phyloP scores from a whole-genome alignment of 2,329 filamentous ascomycete species.

The Teratosphaeria viscida region DNA sequence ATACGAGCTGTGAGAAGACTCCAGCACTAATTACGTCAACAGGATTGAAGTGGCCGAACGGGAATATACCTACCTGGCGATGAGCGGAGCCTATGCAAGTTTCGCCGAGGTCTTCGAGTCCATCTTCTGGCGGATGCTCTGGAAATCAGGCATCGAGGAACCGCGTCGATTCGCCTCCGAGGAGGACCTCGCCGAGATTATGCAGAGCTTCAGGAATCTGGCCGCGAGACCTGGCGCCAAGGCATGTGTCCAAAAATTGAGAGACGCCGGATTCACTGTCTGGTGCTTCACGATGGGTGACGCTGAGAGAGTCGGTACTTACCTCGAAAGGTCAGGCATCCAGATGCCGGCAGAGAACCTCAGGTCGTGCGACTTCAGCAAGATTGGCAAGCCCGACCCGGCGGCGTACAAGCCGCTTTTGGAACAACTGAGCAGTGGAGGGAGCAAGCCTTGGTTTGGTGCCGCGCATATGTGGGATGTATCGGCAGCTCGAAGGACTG shows the following conservation, averaged over 20 bases:
- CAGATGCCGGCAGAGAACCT: conserved; percentile 42
- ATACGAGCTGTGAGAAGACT: too few species aligned
- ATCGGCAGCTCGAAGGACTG: conserved; percentile 39
- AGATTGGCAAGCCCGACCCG: conserved; percentile 41
- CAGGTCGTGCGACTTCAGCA: conserved; percentile 39
- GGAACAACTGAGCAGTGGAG: conserved; percentile 27
- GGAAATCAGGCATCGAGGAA: conserved; percentile 33
- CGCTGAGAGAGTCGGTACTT: conserved; percentile 37
- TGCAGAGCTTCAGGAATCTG: conserved; percentile 26
- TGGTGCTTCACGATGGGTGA: conserved; percentile 46
- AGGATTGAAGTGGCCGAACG: background rate
- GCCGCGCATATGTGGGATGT: conserved; percentile 51
- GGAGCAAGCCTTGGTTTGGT: conserved; percentile 40
- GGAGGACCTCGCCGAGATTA: conserved; percentile 32
- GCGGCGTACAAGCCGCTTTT: conserved; percentile 37
- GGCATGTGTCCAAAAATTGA: conserved; percentile 34
- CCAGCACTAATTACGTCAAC: conserved; percentile 30
- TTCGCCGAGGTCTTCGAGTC: conserved; percentile 33
- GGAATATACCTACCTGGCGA: background rate
- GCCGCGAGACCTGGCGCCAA: conserved; percentile 29
- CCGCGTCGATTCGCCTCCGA: conserved; percentile 33
- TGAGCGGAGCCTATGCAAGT: conserved; percentile 30
- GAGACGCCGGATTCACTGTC: conserved; percentile 40
- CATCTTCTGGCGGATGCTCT: conserved; percentile 41
- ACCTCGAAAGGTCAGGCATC: conserved; percentile 39